phyloP scores from a whole-genome alignment of 2,329 filamentous ascomycete genomes.

The Penicillium crustosum region DNA sequence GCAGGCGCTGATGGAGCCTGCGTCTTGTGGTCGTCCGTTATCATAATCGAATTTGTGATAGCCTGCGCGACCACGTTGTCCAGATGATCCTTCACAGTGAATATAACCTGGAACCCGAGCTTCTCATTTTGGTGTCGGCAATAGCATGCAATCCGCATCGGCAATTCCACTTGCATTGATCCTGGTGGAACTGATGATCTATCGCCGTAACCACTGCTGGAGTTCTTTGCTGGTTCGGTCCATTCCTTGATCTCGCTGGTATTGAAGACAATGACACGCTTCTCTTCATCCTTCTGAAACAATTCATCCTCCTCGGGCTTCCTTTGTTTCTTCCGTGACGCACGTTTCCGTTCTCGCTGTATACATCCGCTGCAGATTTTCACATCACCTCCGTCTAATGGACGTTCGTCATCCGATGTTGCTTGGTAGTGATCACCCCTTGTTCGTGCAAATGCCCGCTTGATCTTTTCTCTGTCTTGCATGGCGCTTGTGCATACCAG shows the following conservation, averaged over 20 bases:
- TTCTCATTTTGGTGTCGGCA: conserved; percentile 95
- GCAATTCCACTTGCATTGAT: conserved; percentile 75
- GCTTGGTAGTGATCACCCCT: conserved; percentile 43
- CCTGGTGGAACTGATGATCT: conserved; percentile 48
- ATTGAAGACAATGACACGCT: conserved; percentile 87
- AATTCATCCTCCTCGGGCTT: conserved; percentile 88
- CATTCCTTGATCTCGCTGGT: conserved; percentile 84
- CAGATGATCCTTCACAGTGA: conserved; percentile 82
- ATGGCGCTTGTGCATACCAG: conserved; percentile 93
- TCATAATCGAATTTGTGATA: conserved; percentile 87
- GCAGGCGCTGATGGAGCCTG: conserved; percentile 52
- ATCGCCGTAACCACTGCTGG: conserved; percentile 47
- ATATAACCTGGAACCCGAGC: conserved; percentile 86
- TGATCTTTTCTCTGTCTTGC: conserved; percentile 65
- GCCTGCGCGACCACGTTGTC: conserved; percentile 78
- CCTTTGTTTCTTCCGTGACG: conserved; percentile 88
- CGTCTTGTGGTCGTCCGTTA: conserved; percentile 97
- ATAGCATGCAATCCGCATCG: conserved; percentile 96
- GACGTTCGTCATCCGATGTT: conserved; percentile 63
- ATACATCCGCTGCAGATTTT: conserved; percentile 92
- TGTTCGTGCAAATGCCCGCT: conserved; percentile 65
- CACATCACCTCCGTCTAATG: conserved; percentile 88
- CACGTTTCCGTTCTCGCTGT: conserved; percentile 83
- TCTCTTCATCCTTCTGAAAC: conserved; percentile 77
- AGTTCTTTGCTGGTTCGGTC: conserved; percentile 61